A percentile compares a stretch with the other conserved stretches of the same genome.
These are phyloP conservation scores for Ophiostoma australiae DNA, from an alignment of 2,329 filamentous ascomycete genomes.

Conservation along the genomic window DNA sequence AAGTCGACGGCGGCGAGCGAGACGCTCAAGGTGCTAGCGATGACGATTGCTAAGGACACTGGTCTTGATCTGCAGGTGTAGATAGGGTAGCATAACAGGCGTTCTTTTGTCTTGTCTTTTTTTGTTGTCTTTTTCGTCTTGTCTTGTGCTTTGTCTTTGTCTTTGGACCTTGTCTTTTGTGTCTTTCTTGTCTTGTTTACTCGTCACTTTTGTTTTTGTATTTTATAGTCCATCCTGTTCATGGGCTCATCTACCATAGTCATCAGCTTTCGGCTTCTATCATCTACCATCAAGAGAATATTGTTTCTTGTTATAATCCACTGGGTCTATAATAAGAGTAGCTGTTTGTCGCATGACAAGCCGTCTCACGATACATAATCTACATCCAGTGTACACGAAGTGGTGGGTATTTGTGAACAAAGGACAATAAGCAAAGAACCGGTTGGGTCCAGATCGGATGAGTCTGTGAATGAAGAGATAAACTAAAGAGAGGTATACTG, in stretches of 20 bases:
- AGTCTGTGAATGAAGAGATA: background rate
- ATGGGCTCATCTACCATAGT: too few relatives aligned
- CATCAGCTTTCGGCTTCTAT: too few relatives aligned
- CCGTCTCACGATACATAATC: too few relatives aligned
- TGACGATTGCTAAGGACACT: constrained; percentile 47
- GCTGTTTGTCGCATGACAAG: too few relatives aligned
- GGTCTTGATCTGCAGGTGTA: constrained; percentile 42
- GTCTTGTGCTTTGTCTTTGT: background rate
- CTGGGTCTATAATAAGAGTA: too few relatives aligned
- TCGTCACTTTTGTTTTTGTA: background rate
- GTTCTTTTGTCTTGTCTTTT: background rate
- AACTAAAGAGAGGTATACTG: background rate
- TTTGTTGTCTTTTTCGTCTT: background rate
- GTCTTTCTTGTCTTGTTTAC: background rate
- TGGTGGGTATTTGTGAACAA: too few relatives aligned
- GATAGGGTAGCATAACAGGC: constrained; percentile 14
- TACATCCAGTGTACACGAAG: too few relatives aligned
- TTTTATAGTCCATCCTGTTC: too few relatives aligned
- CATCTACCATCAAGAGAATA: too few relatives aligned
- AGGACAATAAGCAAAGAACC: too few relatives aligned
- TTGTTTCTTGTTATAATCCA: too few relatives aligned
- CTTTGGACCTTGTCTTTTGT: background rate
- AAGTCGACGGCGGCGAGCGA: constrained; percentile 46
- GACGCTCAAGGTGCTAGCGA: constrained; percentile 49
- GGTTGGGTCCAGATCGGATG: too few relatives aligned